These are phyloP conservation scores for Pyrenophora teres DNA, from an alignment of 2,329 filamentous ascomycete genomes.

Conservation along the genomic window DNA sequence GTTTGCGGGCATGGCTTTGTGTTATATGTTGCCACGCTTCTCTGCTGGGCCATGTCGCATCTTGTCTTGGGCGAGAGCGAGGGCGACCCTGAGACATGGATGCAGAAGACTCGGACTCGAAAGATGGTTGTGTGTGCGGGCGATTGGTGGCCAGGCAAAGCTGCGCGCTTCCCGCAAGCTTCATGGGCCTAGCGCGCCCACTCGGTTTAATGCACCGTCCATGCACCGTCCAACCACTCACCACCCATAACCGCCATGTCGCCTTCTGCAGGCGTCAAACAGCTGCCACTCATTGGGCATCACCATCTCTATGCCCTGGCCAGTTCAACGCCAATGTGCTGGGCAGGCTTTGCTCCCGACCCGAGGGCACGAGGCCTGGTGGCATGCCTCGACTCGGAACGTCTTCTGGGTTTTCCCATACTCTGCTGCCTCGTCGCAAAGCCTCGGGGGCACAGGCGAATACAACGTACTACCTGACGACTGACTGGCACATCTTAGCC, in stretches of 20 bases:
- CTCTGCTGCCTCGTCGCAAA: conserved; percentile 10
- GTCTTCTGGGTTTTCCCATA: conserved; percentile 14
- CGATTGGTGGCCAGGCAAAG: conserved; percentile 22
- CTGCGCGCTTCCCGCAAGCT: conserved; percentile 29
- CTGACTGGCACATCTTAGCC: conserved; percentile 18
- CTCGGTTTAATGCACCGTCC: conserved; percentile 27
- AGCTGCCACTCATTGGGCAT: conserved; percentile 33
- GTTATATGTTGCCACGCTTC: no score
- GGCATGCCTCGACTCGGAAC: conserved; percentile 16
- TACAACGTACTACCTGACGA: conserved; percentile 21
- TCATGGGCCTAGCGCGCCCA: conserved; percentile 27
- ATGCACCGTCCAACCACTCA: conserved; percentile 33
- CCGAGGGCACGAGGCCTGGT: conserved; percentile 26
- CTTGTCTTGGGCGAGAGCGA: no score
- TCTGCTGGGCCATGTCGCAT: no score
- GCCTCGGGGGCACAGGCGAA: conserved; percentile 21
- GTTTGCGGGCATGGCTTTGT: no score
- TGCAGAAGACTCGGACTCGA: conserved; percentile 18
- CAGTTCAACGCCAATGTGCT: conserved; percentile 22
- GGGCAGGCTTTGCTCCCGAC: conserved; percentile 24
- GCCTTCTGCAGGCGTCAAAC: conserved; percentile 40
- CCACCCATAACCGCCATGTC: conserved; percentile 26
- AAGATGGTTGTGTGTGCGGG: neutral
- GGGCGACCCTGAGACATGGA: neutral
- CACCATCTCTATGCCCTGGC: conserved; percentile 21